A percentile compares a stretch with the other conserved stretches of the same genome.
Conservation (phyloP, 345 rosid species). For the Eucalyptus victrix region DNA sequence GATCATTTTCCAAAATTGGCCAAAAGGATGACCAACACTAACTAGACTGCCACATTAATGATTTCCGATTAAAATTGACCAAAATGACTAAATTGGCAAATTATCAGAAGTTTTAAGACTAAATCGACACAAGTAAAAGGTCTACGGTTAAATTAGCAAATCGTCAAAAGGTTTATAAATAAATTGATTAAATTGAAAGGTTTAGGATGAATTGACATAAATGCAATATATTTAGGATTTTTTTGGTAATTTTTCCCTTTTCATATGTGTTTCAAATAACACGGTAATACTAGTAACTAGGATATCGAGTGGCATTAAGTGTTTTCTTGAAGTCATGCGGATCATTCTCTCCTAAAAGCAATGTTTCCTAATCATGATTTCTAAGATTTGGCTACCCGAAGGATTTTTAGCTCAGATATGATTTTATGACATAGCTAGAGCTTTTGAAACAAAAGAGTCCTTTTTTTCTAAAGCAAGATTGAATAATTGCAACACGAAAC, state of each 20-base stretch:
- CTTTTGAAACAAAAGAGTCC: background rate
- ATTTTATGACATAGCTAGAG: background rate
- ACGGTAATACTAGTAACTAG: background rate
- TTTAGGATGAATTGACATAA: background rate
- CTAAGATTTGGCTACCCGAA: background rate
- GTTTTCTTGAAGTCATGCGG: background rate
- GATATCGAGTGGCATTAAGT: background rate
- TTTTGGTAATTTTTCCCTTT: too few species aligned
- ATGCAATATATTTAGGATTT: background rate
- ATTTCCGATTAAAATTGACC: fast-evolving
- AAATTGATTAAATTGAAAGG: background rate
- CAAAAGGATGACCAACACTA: fast-evolving
- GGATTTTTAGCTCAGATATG: background rate
- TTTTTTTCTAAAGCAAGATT: background rate
- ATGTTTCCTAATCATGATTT: background rate
- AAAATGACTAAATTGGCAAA: too few species aligned
- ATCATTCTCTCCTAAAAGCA: background rate
- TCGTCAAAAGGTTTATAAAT: background rate
- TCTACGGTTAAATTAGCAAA: too few species aligned
- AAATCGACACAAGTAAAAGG: background rate
- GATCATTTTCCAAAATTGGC: too few species aligned
- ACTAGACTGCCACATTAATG: background rate
- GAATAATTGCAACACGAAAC: background rate
- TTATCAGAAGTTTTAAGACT: fast-evolving
- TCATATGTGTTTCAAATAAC: background rate